Base-by-base conservation (phyloP, 805 yeast genomes). In the Scheffersomyces stipitis region DNA sequence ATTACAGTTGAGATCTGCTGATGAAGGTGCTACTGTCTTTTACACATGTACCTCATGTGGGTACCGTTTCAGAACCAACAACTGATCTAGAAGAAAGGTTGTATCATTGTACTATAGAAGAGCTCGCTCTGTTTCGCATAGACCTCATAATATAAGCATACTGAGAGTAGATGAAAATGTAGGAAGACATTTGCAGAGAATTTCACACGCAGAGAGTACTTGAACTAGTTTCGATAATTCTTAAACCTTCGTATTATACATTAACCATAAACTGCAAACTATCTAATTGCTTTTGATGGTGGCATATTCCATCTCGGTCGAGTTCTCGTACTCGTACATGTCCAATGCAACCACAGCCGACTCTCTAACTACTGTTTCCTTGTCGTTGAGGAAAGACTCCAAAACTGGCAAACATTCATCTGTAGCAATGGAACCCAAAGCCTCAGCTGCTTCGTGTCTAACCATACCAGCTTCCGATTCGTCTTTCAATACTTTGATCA, bases 401-500 rank as follows among this genome's bases (percentile, higher is more conserved):
- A 95, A 77, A 24, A 93, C 83, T 12, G 97, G 96, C 47, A 91
- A 73, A 26, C 91, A 96, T 41, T 91, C 97, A 54, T 87, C 96
- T 7, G 97, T 87, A 18, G 96, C 98, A 59, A 93, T 93, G 18
- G 96, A 79, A 18, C 99, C 99, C 52, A 95, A 75, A 17, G 99
- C 99, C 69, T 93, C 99, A 17, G 98, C 99, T 40, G 98, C 99
- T 69, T 93, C 99, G 60, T 93, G 99, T 69, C 99, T 84, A 23
- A 95, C 99, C 99, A 93, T 93, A 46, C 95, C 96, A 36, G 95
- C 98, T 69, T 93, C 96, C 12, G 65, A 56, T 41, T 73, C 77
- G 61, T 86, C 79, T 50, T 80, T 80, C 51, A 95, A 75, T 3
- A 93, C 88, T 65, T 86, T 81, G 40, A 88, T 75, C 45, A 95